A percentile compares a stretch with the other conserved stretches of the same genome.
Evolutionary conservation across 306 rosid genomes (phyloP).

Genomic region (Morella rubra): DNA sequence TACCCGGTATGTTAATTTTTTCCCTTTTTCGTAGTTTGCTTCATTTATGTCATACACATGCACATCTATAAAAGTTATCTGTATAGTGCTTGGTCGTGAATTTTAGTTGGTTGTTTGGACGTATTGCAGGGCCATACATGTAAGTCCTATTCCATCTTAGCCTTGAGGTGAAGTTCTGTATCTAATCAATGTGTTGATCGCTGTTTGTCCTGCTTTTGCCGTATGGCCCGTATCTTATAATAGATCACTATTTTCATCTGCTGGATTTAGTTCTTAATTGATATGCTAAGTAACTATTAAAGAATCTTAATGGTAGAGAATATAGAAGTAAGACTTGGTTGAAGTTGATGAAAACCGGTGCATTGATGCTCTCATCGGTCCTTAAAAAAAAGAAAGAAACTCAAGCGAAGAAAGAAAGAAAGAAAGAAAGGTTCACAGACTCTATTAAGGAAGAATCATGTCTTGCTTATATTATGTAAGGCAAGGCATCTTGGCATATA

Average conservation of each 20-base stretch:
- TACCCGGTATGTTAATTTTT: slow-evolving; percentile 60
- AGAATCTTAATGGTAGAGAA: not conserved
- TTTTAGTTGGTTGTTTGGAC: slow-evolving; percentile 30
- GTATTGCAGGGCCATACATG: slow-evolving; percentile 93
- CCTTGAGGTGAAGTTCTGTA: slow-evolving; percentile 35
- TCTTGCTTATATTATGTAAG: not conserved
- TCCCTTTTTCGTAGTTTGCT: not conserved
- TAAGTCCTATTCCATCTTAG: slow-evolving; percentile 52
- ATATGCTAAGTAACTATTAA: not conserved
- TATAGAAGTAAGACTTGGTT: not conserved
- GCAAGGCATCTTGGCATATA: not conserved
- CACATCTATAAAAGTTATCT: not conserved
- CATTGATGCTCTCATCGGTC: not conserved
- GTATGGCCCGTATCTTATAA: too few relatives aligned
- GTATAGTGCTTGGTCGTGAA: slow-evolving; percentile 15
- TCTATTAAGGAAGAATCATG: not conserved
- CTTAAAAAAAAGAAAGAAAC: too few relatives aligned
- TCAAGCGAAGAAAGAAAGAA: too few relatives aligned
- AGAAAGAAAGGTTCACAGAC: not conserved
- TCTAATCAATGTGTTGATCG: slow-evolving; percentile 8
- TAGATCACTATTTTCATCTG: not conserved
- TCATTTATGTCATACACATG: not conserved
- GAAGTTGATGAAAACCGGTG: not conserved
- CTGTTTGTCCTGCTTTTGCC: not conserved
- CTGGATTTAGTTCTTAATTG: not conserved